Base-by-base conservation (phyloP, 2,329 filamentous ascomycete species). In the Fusarium sp. region DNA sequence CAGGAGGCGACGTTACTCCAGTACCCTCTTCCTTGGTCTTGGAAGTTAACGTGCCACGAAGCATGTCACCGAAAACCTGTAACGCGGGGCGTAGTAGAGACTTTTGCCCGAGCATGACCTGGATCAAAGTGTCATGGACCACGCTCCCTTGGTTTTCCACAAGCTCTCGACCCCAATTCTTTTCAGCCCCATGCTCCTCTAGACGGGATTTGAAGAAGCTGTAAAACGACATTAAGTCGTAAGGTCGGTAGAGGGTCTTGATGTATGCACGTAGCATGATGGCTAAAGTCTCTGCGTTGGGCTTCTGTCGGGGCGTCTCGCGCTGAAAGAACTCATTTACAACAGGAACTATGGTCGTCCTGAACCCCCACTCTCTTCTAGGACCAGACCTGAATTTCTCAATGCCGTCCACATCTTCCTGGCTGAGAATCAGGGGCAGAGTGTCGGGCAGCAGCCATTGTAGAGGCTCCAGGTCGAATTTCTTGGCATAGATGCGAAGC, bases 21-120 rank as follows among this genome's bases (percentile, higher is more conserved):
- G 50, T 56, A 26, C 39, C 60, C 11, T 72, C 62, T 36, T 63
- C 55, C 26, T 62, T 70, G 18, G 59, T 22, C 20, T 70, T 70
- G 41, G 71, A 62, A 15, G 72, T 74, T 6, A 80, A 41, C 11
- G 82, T 77, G 48, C 83, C 82, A 32, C 82, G 81, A 45, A 89
- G 81, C 87, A 90, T 90, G 75, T 86, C 84, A 48, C 83, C 82
- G 47, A 90, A 83, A 15, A 90, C 81, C 38, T 85, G 82, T 30
- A 90, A 73, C 1, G 85, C 85, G 5, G 82, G 81, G 10, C 83
- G 81, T 8, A 86, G 77, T 50, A 86, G 82, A n/a, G 80, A 79
- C 26, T 73, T 77, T 59, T 83, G 84, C 62, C 87, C 83, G 41
- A 84, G 79, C 62, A 90, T 82, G 45, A 83, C 80, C 68, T 85